phyloP scores from a whole-genome alignment of 306 rosid species.

The Adenanthera pavonina region DNA sequence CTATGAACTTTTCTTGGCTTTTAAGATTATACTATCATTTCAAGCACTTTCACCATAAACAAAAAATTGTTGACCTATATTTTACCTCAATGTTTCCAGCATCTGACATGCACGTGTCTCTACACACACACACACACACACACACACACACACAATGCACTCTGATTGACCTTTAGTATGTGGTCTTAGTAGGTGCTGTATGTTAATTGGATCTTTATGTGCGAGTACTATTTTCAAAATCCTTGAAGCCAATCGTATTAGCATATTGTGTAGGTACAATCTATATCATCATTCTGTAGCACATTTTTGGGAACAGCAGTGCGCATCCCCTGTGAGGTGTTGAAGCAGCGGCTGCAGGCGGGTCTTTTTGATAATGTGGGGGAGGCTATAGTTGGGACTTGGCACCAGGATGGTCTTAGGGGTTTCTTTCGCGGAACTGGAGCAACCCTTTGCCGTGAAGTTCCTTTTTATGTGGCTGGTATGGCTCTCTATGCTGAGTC shows the following conservation, averaged over 20 bases:
- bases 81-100: background rate
- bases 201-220: constrained; percentile 14
- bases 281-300: constrained; percentile 93
- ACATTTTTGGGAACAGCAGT: constrained; percentile 97
- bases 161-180: background rate
- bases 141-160: background rate
- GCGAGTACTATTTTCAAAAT: constrained; percentile 12
- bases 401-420: constrained; percentile 91
- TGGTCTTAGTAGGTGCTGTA: constrained; percentile 13
- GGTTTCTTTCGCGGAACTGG: constrained; percentile 99
- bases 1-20: background rate
- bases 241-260: constrained; percentile 31
- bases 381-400: constrained; percentile 84
- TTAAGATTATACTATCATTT: background rate
- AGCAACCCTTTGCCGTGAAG: constrained; percentile 98
- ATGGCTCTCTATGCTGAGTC: constrained; percentile 98
- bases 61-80: background rate
- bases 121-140: background rate
- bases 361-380: constrained; percentile 91
- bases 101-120: background rate
- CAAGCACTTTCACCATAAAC: background rate
- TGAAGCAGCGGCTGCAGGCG: constrained; percentile 97
- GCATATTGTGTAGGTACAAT: constrained; percentile 74
- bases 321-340: constrained; percentile 95
- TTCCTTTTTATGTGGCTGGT: constrained; percentile 99